Percentiles rank a stretch among this genome's conserved stretches.
These are phyloP conservation scores for Diddensiella caesifluorescens DNA, from an alignment of 805 yeast species.

Conservation along the genomic window DNA sequence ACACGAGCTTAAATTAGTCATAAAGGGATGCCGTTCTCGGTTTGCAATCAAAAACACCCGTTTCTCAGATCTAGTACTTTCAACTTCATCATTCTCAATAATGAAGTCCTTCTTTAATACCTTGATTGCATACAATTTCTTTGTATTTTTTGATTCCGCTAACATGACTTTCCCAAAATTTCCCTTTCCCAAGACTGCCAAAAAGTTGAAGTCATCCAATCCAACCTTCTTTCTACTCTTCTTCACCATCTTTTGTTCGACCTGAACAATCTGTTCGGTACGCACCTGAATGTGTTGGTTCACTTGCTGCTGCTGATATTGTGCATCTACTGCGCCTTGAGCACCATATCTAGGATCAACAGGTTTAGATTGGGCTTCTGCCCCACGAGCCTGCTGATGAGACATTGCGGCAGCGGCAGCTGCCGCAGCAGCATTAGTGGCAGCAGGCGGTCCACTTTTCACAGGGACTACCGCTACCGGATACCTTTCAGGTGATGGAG, in stretches of 20 bases:
- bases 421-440: conserved; percentile 11
- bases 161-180: conserved; percentile 98
- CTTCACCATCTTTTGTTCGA: conserved; percentile 2
- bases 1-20: conserved; percentile 85
- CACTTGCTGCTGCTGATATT: conserved; percentile 1
- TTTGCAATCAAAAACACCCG: conserved; percentile 82
- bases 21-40: conserved; percentile 85
- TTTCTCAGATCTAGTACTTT: conserved; percentile 90
- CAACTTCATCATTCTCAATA: conserved; percentile 93
- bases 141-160: conserved; percentile 84
- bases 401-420: conserved; percentile 9
- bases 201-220: conserved; percentile 86
- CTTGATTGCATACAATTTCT: conserved; percentile 86
- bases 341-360: not conserved
- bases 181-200: conserved; percentile 96
- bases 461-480: conserved; percentile 26
- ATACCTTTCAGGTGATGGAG: conserved; percentile 27
- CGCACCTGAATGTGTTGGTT: not conserved
- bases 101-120: conserved; percentile 94
- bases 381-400: conserved; percentile 4
- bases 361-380: conserved; percentile 4
- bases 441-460: conserved; percentile 12
- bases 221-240: conserved; percentile 46
- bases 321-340: not conserved
- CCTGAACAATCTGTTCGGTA: not conserved